Base-by-base conservation (phyloP, 805 yeast genomes). In the Kodamaea laetipori region DNA sequence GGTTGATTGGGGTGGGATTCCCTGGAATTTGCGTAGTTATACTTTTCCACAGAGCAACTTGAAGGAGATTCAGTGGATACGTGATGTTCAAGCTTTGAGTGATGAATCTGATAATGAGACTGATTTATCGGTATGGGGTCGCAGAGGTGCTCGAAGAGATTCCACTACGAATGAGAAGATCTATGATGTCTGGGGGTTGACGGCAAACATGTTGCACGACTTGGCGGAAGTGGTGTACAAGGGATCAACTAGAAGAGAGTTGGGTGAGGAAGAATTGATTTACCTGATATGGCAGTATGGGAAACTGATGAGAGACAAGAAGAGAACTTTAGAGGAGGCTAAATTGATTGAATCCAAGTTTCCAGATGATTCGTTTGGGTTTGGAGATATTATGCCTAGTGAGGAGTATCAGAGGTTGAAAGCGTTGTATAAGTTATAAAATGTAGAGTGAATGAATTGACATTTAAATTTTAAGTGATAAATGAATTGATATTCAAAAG, bases 141-240 rank as follows among this genome's bases (percentile, higher is more conserved):
- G 64, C 39, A 48, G 60, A 36, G 76, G 76, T 2, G 56, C 71
- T 7, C 53, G 74, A 38, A 48, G 71, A 16, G 65, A 69, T 44
- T 56, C 66, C 9, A 57, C 49, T 16, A 59, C 74, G 51, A 56
- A 78, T 59, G 67, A 64, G 34, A 70, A 74, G 43, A 74, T 81
- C 28, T 79, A 85, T 55, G 86, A 84, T 55, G 82, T 86, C 4
- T 86, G 94, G 95, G 95, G 95, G 0, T 64, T 86, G 27, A 86
- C 94, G 0, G 92, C 90, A 2, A 84, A 84, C 56, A 85, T 86
- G 7, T 57, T 86, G n/a, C 86, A 78, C 53, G 92, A 86, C 57
- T 55, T 86, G 21, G 82, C 89, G 1, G 73, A 72, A 44, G 69
- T 84, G 7, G 66, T 77, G 3, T 77, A 78, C 55, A 37, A 35